Base-by-base conservation (phyloP, 1,139 yeast species). In the Citeromyces hawaiiensis region DNA sequence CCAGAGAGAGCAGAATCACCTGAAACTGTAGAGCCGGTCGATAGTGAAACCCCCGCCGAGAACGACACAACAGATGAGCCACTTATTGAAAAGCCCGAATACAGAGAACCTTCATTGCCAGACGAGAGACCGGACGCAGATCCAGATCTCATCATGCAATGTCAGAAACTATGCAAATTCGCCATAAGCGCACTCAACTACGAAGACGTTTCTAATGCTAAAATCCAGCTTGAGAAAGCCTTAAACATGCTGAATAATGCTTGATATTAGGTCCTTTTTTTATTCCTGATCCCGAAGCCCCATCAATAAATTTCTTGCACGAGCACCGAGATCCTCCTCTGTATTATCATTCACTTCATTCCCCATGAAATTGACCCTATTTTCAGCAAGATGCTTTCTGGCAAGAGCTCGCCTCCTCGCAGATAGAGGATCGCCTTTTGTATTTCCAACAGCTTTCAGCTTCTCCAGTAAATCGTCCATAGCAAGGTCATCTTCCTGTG, bases 171-270 rank as follows among this genome's bases (percentile, higher is more conserved):
- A 48, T 91, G 96, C 39, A 83, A 81, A 56, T 91, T 79, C 57
- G 97, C 96, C 3, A 80, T 88, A 8, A 83, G 95, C 38, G 98
- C 98, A 0, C 68, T 91, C 49, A 88, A 87, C 55, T 91, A 87
- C 56, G 97, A 91, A 47, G 98, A 91, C 51, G 63, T 76, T 36
- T 66, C 58, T 4, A 91, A 97, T 0, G 97, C 97, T 0, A 74
- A 81, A 38, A 61, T 60, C n/a, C 94, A 91, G 57, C 64, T 91
- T 35, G 60, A 63, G 34, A 55, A 64, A 21, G 95, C 96, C 0
- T 60, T 88, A 40, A 69, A 63, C 21, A 44, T 71, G 38, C 50
- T 75, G 32, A 52, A 54, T 31, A 48, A 38, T 18, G 34, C 13
- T 29, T 36, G 11, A 34, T 10, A 33, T 30, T 8, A 13, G 15